Base-by-base conservation (phyloP, 169 alveolate species). In the Eimeria maxima region DNA sequence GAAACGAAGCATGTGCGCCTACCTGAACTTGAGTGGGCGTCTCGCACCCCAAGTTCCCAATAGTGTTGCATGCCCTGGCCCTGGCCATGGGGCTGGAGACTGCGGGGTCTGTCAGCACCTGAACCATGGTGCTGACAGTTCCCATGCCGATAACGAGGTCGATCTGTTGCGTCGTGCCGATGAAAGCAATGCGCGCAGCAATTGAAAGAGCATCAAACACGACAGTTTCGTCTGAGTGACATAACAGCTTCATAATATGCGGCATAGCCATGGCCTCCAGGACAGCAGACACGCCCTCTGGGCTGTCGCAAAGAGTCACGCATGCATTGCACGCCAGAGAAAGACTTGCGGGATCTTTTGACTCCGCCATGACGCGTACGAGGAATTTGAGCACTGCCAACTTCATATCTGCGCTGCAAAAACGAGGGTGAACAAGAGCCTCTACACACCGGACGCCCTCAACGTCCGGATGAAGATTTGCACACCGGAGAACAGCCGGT, bases 31-130 rank as follows among this genome's bases (percentile, higher is more conserved):
- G 98, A 67, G 97, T 89, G 67, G 97, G 97, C 18, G 99, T 97
- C 95, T 98, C 99, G 95, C 98, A 98, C 29, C 98, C 99, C 92
- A 98, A 94, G 96, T 98, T 98, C 50, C 99, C 99, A 45, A 98
- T 97, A 42, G 98, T 97, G 95, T 98, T 98, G 95, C 98, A 97
- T n/a, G 98, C 98, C 60, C 99, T 96, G 83, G 99, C 98, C 95
- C 98, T 94, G 44, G 98, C 97, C 86, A 96, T 95, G 55, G 98
- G 96, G 91, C 97, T 96, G 57, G 98, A 95, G 94, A 90, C 93
- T 45, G 93, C 96, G 44, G 98, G 97, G 96, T 98, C 97, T 80
- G 97, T 96, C 38, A 98, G 96, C 90, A 98, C 96, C 92, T 96
- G 97, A 47, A 97, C 98, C 97, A 98, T 93, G 74, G 97, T 97